Evolutionary conservation across 805 yeast species (phyloP), one percentile per base, ranked within the genome.

Genomic region (Wickerhamomyces sydowiorum): DNA sequence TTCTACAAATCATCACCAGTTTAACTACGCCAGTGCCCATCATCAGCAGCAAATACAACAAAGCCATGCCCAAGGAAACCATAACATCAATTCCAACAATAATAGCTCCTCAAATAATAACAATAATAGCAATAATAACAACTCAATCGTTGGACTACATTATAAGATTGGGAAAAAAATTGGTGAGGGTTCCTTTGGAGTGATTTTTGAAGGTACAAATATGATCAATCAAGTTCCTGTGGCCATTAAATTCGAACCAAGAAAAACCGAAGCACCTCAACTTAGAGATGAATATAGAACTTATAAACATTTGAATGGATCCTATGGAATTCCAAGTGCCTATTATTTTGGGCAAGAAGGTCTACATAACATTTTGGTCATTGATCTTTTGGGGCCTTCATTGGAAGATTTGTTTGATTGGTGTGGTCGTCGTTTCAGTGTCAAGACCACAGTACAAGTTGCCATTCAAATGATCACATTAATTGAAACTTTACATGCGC

Each of bases 311-410:
- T 68, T 85, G 45, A 78, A 78, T 47, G 83, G 81, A 13, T 73
- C 82, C 23, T 74, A 69, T 38, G 91, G 93, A 17, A 80, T 85
- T 37, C 95, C 95, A n/a, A 80, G 76, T 51, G 91, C 88, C 13
- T 85, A 84, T 60, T 85, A 83, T 61, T 85, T 82, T 59, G 93
- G 93, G 15, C 93, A 85, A 60, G 93, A 85, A 59, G 93, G 95
- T 14, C 74, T 83, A 50, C 89, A 85, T 55, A 82, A 82, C 58
- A 82, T 85, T 36, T 65, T 85, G 48, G 85, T 85, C 25, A 82
- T 85, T 50, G 93, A 85, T 59, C 66, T 85, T 44, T 67, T 85
- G 46, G 86, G 95, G 3, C 93, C 95, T 1, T 83, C 91, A 2
- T 64, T 85, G 45, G 95, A 85, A 56, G 95, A 85, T 63, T 67